Conservation (phyloP, 257 asterid genomes). For the Jacaranda mimosifolia region DNA sequence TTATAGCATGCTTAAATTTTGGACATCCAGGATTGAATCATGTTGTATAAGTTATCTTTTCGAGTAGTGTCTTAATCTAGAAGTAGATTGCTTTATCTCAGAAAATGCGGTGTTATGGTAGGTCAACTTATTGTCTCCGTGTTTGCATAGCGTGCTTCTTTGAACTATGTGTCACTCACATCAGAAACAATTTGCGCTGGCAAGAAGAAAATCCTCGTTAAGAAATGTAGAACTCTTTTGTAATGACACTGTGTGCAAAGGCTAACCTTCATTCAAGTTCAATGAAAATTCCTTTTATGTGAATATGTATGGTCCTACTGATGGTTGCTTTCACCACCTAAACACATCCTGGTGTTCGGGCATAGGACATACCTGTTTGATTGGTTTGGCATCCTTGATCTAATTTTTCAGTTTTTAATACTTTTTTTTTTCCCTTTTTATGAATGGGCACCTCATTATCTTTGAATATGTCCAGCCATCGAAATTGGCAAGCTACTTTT, state of each 20-base stretch:
- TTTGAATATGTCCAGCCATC: conserved; percentile 7
- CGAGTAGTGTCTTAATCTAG: neutral
- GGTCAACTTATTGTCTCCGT: neutral
- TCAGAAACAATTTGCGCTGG: neutral
- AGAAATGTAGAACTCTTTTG: neutral
- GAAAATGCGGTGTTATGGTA: neutral
- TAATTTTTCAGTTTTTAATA: too few relatives aligned
- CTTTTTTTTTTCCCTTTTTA: too few relatives aligned
- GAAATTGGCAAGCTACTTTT: neutral
- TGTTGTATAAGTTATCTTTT: neutral
- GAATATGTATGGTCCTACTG: too few relatives aligned
- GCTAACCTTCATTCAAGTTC: too few relatives aligned
- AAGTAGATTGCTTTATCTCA: neutral
- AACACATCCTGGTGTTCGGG: too few relatives aligned
- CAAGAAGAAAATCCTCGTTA: neutral
- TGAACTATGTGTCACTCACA: neutral
- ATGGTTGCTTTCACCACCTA: too few relatives aligned
- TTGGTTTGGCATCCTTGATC: too few relatives aligned
- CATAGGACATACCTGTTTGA: too few relatives aligned
- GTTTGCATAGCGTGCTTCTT: neutral
- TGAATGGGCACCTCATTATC: too few relatives aligned
- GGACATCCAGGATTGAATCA: too few relatives aligned
- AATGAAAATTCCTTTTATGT: too few relatives aligned
- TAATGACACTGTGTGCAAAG: too few relatives aligned
- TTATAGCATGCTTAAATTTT: neutral